phyloP scores from a whole-genome alignment of 2,329 filamentous ascomycete genomes.

The Paraphaeosphaeria minitans region DNA sequence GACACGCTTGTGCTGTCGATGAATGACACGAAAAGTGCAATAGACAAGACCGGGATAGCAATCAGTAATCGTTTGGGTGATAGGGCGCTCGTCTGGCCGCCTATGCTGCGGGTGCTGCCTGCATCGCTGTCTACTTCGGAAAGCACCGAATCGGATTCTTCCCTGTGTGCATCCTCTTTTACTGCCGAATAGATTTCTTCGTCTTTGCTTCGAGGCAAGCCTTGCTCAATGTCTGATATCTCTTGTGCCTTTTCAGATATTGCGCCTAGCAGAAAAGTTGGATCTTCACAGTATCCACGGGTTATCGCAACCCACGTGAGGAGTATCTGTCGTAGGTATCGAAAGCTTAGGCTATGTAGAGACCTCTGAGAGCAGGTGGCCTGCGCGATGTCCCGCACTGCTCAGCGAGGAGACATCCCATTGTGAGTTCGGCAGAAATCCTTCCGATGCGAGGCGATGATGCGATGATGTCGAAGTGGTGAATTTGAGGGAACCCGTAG shows the following conservation, averaged over 20 bases:
- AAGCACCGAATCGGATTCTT: background rate
- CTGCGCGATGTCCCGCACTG: background rate
- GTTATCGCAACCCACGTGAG: background rate
- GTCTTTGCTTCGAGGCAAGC: background rate
- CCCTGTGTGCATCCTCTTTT: background rate
- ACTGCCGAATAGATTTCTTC: background rate
- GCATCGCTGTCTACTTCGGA: constrained; percentile 2
- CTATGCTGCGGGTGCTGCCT: constrained; percentile 17
- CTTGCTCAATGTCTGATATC: background rate
- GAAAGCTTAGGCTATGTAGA: background rate
- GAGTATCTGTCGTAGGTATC: background rate
- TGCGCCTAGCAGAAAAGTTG: background rate
- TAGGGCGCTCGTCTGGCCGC: constrained; percentile 21
- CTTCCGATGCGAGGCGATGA: constrained; percentile 4
- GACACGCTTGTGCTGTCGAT: constrained; percentile 23
- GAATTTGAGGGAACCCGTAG: background rate
- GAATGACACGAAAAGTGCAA: constrained; percentile 23
- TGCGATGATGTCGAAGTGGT: constrained; percentile 1
- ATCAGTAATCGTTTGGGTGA: constrained; percentile 16
- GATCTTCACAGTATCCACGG: background rate
- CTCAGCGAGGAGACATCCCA: background rate
- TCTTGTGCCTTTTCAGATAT: background rate
- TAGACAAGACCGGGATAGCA: constrained; percentile 21
- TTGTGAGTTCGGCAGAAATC: constrained; percentile 3
- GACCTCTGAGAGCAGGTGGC: background rate